Conservation (phyloP, 75 land plant species). For the Picea glauca region DNA sequence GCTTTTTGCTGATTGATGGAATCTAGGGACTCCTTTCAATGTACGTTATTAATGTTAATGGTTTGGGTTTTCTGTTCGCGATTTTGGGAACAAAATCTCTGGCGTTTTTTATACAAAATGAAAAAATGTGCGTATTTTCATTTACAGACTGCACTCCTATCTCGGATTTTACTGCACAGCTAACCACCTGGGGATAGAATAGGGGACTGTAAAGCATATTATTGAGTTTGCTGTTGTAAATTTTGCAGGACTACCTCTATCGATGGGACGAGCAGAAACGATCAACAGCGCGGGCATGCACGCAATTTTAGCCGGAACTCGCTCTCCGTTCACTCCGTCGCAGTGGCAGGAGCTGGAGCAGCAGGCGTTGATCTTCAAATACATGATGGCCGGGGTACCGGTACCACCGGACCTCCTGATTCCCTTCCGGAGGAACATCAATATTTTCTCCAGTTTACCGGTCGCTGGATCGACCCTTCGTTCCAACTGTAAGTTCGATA, state of each 20-base stretch:
- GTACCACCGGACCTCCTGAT: slow-evolving; percentile 68
- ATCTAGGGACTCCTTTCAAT: not conserved
- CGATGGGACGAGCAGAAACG: not conserved
- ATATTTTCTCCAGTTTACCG: slow-evolving; percentile 13
- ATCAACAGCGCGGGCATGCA: not conserved
- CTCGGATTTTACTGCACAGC: no score
- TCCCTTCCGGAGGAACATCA: slow-evolving; percentile 43
- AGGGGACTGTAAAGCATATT: no score
- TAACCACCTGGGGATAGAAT: no score
- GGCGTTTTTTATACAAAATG: no score
- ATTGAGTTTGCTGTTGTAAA: no score
- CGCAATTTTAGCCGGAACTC: not conserved
- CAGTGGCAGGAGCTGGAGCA: slow-evolving; percentile 91
- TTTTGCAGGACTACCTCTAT: not conserved
- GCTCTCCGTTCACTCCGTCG: slow-evolving; percentile 50
- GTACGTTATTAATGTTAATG: not conserved
- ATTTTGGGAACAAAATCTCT: no score
- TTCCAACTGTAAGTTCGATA: slow-evolving; percentile 14
- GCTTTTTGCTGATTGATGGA: not conserved
- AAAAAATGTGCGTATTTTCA: no score
- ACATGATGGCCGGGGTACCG: slow-evolving; percentile 58
- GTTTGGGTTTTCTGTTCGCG: not conserved
- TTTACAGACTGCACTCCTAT: no score
- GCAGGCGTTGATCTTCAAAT: slow-evolving; percentile 82
- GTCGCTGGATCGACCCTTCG: slow-evolving; percentile 5